Evolutionary conservation across 148 eudicot genomes (phyloP), one percentile per base, ranked within the genome.

Genomic region (Cornus florida): DNA sequence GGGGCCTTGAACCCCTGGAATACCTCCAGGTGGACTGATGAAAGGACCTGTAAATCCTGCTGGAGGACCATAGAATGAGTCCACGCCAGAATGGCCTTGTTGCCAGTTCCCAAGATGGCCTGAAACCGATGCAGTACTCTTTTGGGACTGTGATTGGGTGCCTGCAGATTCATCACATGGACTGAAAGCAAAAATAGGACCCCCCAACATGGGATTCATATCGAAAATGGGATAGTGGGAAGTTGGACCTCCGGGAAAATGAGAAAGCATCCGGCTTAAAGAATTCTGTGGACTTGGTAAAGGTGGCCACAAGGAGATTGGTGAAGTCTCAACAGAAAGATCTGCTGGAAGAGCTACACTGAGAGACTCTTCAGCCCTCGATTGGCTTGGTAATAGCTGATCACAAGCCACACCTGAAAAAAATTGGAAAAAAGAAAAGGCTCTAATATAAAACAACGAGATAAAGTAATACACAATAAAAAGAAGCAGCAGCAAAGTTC

Each of bases 281-380:
- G 97, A 86, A 80, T 83, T 86, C 76, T 90, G 98, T 64, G 99
- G 97, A 84, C 98, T 93, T 67, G 97, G 95, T 81, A 94, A 82
- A 71, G 97, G 92, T 17, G 98, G 98, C 99, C 99, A 96, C 60
- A 92, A 77, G 11, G 99, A 94, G 22, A 94, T 91, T 33, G 97
- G 92, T 28, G 92, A 90, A 77, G 95, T 94, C 72, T 96, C 99
- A 41, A 96, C 92, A 20, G 98, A 92, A 20, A 96, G 92, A 86
- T 96, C 99, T 31, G 97, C 99, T 23, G 98, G 97, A 80, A 96
- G 95, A 48, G 98, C 89, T 43, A 96, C 98, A 48, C 85, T 91
- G 50, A 92, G 82, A 64, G 81, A 84, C 80, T 95, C 99, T 70
- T 93, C 99, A 32, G 84, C 82, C 78, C 88, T 90, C 8, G 94